Evolutionary conservation across 169 alveolate genomes (phyloP), one percentile per base, ranked within the genome.

Genomic region (Eimeria maxima): DNA sequence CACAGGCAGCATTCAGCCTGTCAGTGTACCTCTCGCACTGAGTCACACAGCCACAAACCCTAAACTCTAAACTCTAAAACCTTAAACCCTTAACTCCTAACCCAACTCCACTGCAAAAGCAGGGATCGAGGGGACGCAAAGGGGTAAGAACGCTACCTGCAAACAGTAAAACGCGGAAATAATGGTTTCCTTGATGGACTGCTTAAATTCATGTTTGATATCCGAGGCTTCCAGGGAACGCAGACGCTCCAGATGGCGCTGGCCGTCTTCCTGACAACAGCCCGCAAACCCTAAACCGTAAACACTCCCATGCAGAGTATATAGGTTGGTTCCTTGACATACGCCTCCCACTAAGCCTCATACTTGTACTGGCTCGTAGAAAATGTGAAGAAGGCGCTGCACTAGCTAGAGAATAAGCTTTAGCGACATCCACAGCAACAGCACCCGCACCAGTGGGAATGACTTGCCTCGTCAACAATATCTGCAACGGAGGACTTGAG

Each of bases 171-270:
- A 94, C 7, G 96, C 96, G 29, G 47, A 47, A 14, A 94, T 20
- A 0, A 20, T n/a, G 24, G 83, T 78, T 76, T 94, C 95, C 69
- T 74, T 91, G 63, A 91, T 91, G 45, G 90, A 74, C 71, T 94
- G 96, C 87, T 83, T 78, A 53, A 81, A 83, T 57, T 94, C 93
- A 27, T 94, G 89, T 22, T 71, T 81, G 18, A 57, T 63, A 90
- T 94, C 90, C 2, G 71, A 55, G 86, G 89, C 69, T 55, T 94
- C 91, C 76, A 55, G 80, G 29, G 73, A 83, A 55, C 73, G 71
- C 7, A 45, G 91, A 5, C 91, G 91, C 73, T 83, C 67, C 47
- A 45, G 44, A 27, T 27, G 71, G 47, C 71, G 69, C 33, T 83
- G 73, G 53, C 71, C 91, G 65, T 45, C 91, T 33, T 83, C 91